Base-by-base conservation (phyloP, 148 eudicot genomes). In the Rhododendron molle region DNA sequence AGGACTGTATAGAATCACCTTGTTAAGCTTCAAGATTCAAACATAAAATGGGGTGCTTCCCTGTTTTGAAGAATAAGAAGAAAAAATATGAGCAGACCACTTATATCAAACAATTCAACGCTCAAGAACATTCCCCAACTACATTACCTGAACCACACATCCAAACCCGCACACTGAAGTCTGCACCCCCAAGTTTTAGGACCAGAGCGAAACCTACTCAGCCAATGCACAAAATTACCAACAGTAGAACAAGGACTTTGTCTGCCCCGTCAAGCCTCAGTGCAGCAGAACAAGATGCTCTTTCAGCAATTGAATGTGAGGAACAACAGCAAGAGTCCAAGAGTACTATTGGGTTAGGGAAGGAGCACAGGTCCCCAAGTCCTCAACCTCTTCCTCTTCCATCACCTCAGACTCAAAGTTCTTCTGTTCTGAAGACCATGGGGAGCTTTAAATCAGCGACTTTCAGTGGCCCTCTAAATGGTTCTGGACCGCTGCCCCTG, bases 311-410 rank as follows among this genome's bases (percentile, higher is more conserved):
- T 73, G 97, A 95, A 87, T 88, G 49, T 79, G 95, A 94, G 79
- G 99, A 95, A 38, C 94, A 95, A 44, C 94, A 88, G 60, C 93
- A 93, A 86, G 98, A 93, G 71, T 79, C 88, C 13, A 93, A 80
- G 86, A 72, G 46, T 84, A 85, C 86, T 23, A 78, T 77, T 80
- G 89, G 87, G 36, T 88, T 92, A 40, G 87, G 89, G 72, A 91
- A 91, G 85, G 96, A 94, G 83, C 91, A 87, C 60, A 88, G 84
- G 76, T 87, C 96, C 36, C 93, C 93, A 23, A 93, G 88, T 85
- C 98, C 99, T 52, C 94, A 93, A 43, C 99, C 99, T 85, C 98
- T 97, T 71, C 99, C 99, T 79, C 98, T 97, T 85, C 99, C 99
- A 34, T 90, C 98, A 16, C 94, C 98, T 49, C 93, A 89, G 78